Base-by-base conservation (phyloP, 106 monocot genomes). In the Ottelia alismoides region DNA sequence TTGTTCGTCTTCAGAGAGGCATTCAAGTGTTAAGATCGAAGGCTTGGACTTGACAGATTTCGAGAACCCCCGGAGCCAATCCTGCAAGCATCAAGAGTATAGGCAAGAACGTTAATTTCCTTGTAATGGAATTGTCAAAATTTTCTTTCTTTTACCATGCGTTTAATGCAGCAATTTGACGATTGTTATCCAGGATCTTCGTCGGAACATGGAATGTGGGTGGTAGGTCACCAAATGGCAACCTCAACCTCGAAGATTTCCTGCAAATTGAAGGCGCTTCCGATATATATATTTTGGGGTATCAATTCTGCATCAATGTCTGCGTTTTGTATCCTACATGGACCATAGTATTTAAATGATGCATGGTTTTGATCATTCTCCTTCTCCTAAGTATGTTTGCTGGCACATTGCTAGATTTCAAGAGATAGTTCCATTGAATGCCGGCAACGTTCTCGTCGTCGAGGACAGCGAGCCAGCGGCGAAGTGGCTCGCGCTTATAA, bases 141-240 rank as follows among this genome's bases (percentile, higher is more conserved):
- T 20, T 3, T 4, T 21, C 32, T 26, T 18, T 55, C 11, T 2
- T 65, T 47, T 11, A 2, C 20, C 9, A 21, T 22, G 5, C 20
- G 22, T 17, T 16, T 3, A 55, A 19, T 24, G 9, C 19, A 23
- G 14, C 16, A 19, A 9, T 23, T 9, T 50, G 1, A 25, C 2
- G 27, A 20, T 69, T 10, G 40, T 17, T 6, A 22, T 49, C 2
- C 19, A 98, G 96, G 70, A 72, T 98, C 45, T 89, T 82, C 64
- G 85, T 85, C n/a, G 84, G 61, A 32, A 98, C 89, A 47, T 98
- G 96, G 96, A 98, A 98, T 77, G 82, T 89, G 47, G 96, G 85
- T n/a, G 94, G 94, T 11, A 88, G 60, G 51, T 17, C 84, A 67
- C 94, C 94, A 25, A 64, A 76, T 63, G 73, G 57, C 60, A 60